Percentiles rank a stretch among this genome's conserved stretches.
Evolutionary conservation across 257 asterid genomes (phyloP).

Genomic region (Nicotiana noctiflora): DNA sequence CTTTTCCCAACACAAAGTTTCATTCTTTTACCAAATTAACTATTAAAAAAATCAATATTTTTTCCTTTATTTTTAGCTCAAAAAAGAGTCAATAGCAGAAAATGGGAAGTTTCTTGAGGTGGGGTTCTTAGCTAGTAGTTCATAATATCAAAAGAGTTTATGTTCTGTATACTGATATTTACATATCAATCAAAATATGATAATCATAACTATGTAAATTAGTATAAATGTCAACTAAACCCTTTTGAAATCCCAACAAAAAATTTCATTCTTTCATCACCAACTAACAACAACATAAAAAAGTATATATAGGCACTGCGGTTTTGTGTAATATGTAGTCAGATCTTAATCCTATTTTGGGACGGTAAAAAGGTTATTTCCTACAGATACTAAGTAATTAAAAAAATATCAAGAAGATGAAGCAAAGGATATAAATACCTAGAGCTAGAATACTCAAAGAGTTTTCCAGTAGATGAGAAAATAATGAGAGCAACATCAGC

Average conservation of each 20-base stretch:
- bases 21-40: not conserved
- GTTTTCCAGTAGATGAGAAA: constrained; percentile 68
- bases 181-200: too few species aligned
- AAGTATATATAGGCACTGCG: too few species aligned
- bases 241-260: not conserved
- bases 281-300: too few species aligned
- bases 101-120: not conserved
- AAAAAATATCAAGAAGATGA: not conserved
- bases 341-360: too few species aligned
- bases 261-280: not conserved
- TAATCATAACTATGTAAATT: too few species aligned
- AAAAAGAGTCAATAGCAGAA: not conserved
- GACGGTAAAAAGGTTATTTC: too few species aligned
- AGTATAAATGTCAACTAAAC: too few species aligned
- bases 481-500: constrained; percentile 69
- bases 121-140: not conserved
- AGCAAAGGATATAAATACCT: constrained; percentile 25
- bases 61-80: not conserved
- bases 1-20: not conserved
- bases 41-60: not conserved
- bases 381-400: too few species aligned
- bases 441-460: constrained; percentile 62
- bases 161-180: not conserved
- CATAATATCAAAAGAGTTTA: not conserved
- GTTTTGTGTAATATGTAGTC: too few species aligned